Base-by-base conservation (phyloP, 1,284 basidiomycete species). In the Volvariella volvacea region DNA sequence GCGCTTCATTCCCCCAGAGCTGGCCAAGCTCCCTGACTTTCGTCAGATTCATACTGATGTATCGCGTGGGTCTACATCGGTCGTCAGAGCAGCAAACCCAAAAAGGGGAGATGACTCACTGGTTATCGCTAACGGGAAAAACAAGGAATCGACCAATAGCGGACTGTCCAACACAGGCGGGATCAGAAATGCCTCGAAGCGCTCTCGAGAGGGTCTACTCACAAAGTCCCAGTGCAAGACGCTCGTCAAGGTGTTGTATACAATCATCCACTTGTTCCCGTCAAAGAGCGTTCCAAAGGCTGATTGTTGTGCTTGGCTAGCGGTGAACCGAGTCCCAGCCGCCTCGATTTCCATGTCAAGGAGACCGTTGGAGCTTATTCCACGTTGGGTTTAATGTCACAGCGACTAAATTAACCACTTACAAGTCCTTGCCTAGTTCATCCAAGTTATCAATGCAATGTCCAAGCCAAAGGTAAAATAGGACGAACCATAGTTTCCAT, bases 201-300 rank as follows among this genome's bases (percentile, higher is more conserved):
- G 6, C 31, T 8, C 3, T 39, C 20, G 14, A 37, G 2, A 14
- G 14, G 16, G 20, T 15, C 28, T 3, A 60, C 78, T 54, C 51
- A 81, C 78, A 50, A 78, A 75, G 48, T 83, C 80, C 78, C 78
- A 83, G 53, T 82, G 78, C 39, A 78, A 56, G 15, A 72, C 65
- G 21, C 65, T 59, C 0, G 78, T 82, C 25, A 70, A 42, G 4
- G 64, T 59, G 53, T 83, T 82, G 12, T 66, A 64, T 52, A 70
- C 78, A 39, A 83, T 75, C 80, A 82, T 82, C 80, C 80, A 83
- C 45, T 64, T 63, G 51, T 71, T 64, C 7, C 70, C 74, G 31
- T 69, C 62, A 39, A 80, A 59, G 8, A 79, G 59, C 2, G 65
- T 66, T 8, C 67, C 68, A 46, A 82, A 75, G 0, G 76, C 75